phyloP scores from a whole-genome alignment of 2,329 filamentous ascomycete species.

The Colletotrichum endophyticum region DNA sequence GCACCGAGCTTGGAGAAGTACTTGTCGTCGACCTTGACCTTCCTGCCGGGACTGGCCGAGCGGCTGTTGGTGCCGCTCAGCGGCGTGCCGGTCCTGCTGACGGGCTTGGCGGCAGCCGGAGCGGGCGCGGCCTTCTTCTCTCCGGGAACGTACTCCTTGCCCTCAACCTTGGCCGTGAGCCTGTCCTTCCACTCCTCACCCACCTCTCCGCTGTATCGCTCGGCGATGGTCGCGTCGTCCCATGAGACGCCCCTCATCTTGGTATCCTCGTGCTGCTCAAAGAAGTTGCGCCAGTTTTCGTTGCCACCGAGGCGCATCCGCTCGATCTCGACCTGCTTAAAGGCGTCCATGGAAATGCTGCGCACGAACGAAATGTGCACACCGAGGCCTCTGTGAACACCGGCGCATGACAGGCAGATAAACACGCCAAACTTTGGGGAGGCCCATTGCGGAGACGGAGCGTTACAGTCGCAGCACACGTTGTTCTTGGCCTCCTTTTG shows the following conservation, averaged over 20 bases:
- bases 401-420: constrained; percentile 96
- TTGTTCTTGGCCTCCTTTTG: constrained; percentile 91
- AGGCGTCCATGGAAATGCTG: constrained; percentile 97
- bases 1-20: constrained; percentile 88
- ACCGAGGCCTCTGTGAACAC: constrained; percentile 90
- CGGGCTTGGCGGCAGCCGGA: constrained; percentile 33
- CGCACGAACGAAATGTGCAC: constrained; percentile 99
- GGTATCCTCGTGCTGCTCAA: constrained; percentile 73
- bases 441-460: constrained; percentile 97
- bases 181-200: constrained; percentile 97
- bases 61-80: constrained; percentile 43
- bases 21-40: constrained; percentile 76
- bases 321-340: constrained; percentile 90
- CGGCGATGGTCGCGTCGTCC: constrained; percentile 87
- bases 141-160: constrained; percentile 80
- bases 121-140: constrained; percentile 57
- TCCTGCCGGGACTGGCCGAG: constrained; percentile 47
- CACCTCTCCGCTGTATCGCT: constrained; percentile 86
- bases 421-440: constrained; percentile 97
- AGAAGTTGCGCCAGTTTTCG: constrained; percentile 85
- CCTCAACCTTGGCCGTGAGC: constrained; percentile 85
- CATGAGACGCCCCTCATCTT: constrained; percentile 73
- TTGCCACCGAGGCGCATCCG: constrained; percentile 95
- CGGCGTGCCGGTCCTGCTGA: constrained; percentile 44
- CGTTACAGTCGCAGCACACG: constrained; percentile 91